Percentiles rank a stretch among this genome's conserved stretches.
Evolutionary conservation across 441 rosid species (phyloP).

Genomic region (Daphne laureola): DNA sequence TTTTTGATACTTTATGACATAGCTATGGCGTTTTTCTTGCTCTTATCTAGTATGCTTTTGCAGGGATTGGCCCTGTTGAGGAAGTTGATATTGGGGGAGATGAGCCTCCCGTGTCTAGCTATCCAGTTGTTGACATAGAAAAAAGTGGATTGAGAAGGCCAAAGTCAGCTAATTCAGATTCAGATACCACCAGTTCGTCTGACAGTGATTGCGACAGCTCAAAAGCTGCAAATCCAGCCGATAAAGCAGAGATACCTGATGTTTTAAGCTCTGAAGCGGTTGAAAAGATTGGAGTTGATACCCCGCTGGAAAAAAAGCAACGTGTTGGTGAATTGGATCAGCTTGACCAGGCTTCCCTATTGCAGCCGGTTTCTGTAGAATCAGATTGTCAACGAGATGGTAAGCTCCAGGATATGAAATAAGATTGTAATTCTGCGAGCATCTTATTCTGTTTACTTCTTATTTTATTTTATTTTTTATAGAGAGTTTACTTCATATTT

Average conservation of each 20-base stretch:
- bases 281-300: conserved; percentile 29
- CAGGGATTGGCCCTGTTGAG: conserved; percentile 45
- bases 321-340: conserved; percentile 38
- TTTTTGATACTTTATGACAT: conserved; percentile 2
- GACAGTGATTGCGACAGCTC: conserved; percentile 42
- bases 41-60: conserved; percentile 14
- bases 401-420: conserved; percentile 22
- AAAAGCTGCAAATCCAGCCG: conserved; percentile 31
- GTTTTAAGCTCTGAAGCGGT: conserved; percentile 30
- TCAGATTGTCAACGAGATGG: conserved; percentile 49
- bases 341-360: conserved; percentile 42
- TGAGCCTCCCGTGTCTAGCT: conserved; percentile 60
- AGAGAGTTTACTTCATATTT: conserved; percentile 18
- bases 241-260: conserved; percentile 34
- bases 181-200: conserved; percentile 43
- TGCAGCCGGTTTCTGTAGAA: conserved; percentile 39
- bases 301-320: conserved; percentile 35
- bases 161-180: conserved; percentile 32
- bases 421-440: conserved; percentile 11
- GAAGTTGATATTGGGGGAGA: conserved; percentile 57
- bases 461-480: too few species aligned
- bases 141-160: conserved; percentile 31
- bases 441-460: conserved; percentile 22
- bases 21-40: conserved; percentile 6
- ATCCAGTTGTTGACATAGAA: conserved; percentile 30